Base-by-base conservation (phyloP, 192 early-diverging fungal species). In the Jimgerdemannia flammicorona region DNA sequence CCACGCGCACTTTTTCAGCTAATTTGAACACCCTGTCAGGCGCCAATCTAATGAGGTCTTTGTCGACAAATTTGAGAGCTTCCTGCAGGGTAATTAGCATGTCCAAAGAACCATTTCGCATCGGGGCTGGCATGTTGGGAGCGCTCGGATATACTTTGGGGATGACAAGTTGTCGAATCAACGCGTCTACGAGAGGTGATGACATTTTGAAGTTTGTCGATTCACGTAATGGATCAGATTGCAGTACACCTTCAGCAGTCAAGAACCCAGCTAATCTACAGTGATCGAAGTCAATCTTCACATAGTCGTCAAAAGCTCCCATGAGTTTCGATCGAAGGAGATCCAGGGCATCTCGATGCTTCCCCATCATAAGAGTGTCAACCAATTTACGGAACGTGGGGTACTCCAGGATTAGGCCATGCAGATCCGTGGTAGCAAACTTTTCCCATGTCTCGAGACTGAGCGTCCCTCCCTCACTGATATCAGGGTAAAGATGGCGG, bases 391-490 rank as follows among this genome's bases (percentile, higher is more conserved):
- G 4, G 49, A 76, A 71, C 3, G 70, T 71, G 4, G 3, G 42
- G 42, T 76, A 76, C 40, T 76, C 75, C 43, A 71, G 3, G n/a
- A 71, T 65, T 70, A 65, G 43, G 40, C 71, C 19, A 3, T 66
- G 64, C 3, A 75, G 43, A 17, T 41, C 70, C 3, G 43, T 6
- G 4, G 42, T 65, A 44, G n/a, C 67, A 72, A 76, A 76, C 66
- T 40, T 64, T 4, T 54, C 49, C 49, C 49, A 11, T 54, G 49
- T 54, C 49, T 54, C n/a, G n/a, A n/a, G n/a, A n/a, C n/a, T n/a
- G n/a, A n/a, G n/a, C n/a, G n/a, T n/a, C n/a, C n/a, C n/a, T n/a
- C n/a, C n/a, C n/a, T n/a, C n/a, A n/a, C n/a, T n/a, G 11, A 54
- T 54, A 54, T 54, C 49, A 54, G 49, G 49, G 11, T 54, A 54